phyloP scores from a whole-genome alignment of 1,139 yeast species.

The Pichia sp. region DNA sequence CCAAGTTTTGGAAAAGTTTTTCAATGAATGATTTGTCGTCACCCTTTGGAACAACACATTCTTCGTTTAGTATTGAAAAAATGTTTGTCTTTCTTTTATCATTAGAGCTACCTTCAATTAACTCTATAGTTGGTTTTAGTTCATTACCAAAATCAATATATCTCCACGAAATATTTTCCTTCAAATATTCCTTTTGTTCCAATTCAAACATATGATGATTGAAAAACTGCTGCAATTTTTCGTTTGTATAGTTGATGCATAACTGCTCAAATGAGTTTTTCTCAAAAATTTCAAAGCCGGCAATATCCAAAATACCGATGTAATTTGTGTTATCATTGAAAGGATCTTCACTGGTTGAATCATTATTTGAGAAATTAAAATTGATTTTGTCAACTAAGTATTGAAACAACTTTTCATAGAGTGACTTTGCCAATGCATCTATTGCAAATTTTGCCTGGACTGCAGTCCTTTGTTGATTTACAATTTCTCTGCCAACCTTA shows the following conservation, averaged over 20 bases:
- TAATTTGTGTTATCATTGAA: conserved; percentile 34
- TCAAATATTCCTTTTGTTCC: conserved; percentile 90
- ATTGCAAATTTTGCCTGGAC: conserved; percentile 73
- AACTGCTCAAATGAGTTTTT: conserved; percentile 91
- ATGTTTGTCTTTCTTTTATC: conserved; percentile 47
- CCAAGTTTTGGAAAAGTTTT: conserved; percentile 61
- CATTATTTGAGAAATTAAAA: conserved; percentile 35
- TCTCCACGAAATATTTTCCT: conserved; percentile 94
- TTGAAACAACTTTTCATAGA: conserved; percentile 81
- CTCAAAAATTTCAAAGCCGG: conserved; percentile 94
- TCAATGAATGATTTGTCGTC: conserved; percentile 78
- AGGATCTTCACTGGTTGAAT: conserved; percentile 10
- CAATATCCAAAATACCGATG: conserved; percentile 93
- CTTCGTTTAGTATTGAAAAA: conserved; percentile 87
- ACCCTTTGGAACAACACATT: conserved; percentile 89
- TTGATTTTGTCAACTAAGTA: conserved; percentile 73
- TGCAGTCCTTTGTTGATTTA: conserved; percentile 72
- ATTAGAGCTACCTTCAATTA: conserved; percentile 60
- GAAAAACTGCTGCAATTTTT: conserved; percentile 91
- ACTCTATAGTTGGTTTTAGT: conserved; percentile 86
- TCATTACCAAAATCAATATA: conserved; percentile 97
- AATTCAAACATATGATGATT: conserved; percentile 96
- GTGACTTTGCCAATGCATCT: conserved; percentile 80
- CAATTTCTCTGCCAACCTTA: conserved; percentile 85
- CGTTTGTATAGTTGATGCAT: conserved; percentile 95